Conservation (phyloP, 1,284 basidiomycete genomes). For the Boletus sp. region DNA sequence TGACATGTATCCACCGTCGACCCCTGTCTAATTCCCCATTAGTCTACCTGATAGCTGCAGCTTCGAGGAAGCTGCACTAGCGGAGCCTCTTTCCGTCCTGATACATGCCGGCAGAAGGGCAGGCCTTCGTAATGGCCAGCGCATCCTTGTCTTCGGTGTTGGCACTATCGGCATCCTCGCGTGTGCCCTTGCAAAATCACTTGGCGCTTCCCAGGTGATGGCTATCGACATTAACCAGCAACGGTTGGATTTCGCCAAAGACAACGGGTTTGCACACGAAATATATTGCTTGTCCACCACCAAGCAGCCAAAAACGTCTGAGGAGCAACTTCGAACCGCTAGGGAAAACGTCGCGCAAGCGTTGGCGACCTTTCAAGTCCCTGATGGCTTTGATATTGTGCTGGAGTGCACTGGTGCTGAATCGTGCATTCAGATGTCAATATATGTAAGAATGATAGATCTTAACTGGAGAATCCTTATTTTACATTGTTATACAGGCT, state of each 20-base stretch:
- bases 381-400: constrained; percentile 85
- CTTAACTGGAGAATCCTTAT: too few species aligned
- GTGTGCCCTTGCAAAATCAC: constrained; percentile 70
- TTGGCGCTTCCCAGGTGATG: constrained; percentile 67
- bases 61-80: constrained; percentile 79
- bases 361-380: constrained; percentile 55
- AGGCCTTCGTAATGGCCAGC: constrained; percentile 53
- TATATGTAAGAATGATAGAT: constrained; percentile 57
- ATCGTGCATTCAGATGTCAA: constrained; percentile 82
- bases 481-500: constrained; percentile 44
- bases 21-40: constrained; percentile 13
- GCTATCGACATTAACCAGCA: constrained; percentile 83
- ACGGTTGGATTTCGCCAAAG: constrained; percentile 73
- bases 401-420: constrained; percentile 96
- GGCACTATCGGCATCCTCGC: constrained; percentile 91
- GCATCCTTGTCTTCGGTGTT: constrained; percentile 85
- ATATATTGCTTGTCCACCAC: constrained; percentile 61
- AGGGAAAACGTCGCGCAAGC: constrained; percentile 55
- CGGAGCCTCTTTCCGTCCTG: constrained; percentile 89
- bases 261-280: constrained; percentile 73
- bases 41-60: constrained; percentile 77
- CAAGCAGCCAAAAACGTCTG: constrained; percentile 47
- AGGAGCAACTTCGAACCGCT: constrained; percentile 65
- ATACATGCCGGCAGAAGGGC: constrained; percentile 79
- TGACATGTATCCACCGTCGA: constrained; percentile 1